Conservation (phyloP, 345 rosid genomes). For the Linum trigynum region DNA sequence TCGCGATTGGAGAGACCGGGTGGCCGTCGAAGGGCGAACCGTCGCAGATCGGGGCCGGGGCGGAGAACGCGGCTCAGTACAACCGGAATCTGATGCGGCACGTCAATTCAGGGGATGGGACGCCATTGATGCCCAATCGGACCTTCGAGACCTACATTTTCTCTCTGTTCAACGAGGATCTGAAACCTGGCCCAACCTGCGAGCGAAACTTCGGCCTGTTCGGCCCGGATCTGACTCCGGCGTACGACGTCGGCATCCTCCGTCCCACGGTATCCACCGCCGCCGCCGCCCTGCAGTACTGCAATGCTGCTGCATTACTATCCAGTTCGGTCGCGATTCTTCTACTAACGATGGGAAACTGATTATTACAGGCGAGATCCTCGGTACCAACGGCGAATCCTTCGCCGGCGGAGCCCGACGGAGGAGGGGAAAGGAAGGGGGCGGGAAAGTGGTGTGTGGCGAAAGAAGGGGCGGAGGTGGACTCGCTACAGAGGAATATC, state of each 20-base stretch:
- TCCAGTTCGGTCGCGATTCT: slow-evolving; percentile 24
- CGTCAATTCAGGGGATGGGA: slow-evolving; percentile 52
- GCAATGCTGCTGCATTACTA: slow-evolving; percentile 23
- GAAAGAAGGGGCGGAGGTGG: slow-evolving; percentile 35
- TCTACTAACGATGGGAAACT: slow-evolving; percentile 1
- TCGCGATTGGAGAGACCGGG: slow-evolving; percentile 80
- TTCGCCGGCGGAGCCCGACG: slow-evolving; percentile 14
- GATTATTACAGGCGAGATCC: slow-evolving; percentile 39
- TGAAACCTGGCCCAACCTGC: slow-evolving; percentile 58
- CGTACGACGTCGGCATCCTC: slow-evolving; percentile 60
- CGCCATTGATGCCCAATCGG: slow-evolving; percentile 78
- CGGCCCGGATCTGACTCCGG: slow-evolving; percentile 54
- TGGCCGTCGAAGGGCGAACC: slow-evolving; percentile 77
- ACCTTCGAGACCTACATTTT: slow-evolving; percentile 82
- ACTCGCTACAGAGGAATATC: slow-evolving; percentile 51
- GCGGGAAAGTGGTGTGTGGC: slow-evolving; percentile 43
- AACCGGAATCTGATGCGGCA: slow-evolving; percentile 52
- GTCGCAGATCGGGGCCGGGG: slow-evolving; percentile 48
- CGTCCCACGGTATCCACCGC: slow-evolving; percentile 58
- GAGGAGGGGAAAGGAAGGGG: not conserved
- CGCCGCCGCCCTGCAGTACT: slow-evolving; percentile 5
- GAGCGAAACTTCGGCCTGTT: slow-evolving; percentile 76
- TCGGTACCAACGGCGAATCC: slow-evolving; percentile 29
- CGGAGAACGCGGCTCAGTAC: slow-evolving; percentile 48
- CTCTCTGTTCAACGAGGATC: slow-evolving; percentile 76